phyloP scores from a whole-genome alignment of 129 eudicot species.

The Centrapalus pauciflorus region DNA sequence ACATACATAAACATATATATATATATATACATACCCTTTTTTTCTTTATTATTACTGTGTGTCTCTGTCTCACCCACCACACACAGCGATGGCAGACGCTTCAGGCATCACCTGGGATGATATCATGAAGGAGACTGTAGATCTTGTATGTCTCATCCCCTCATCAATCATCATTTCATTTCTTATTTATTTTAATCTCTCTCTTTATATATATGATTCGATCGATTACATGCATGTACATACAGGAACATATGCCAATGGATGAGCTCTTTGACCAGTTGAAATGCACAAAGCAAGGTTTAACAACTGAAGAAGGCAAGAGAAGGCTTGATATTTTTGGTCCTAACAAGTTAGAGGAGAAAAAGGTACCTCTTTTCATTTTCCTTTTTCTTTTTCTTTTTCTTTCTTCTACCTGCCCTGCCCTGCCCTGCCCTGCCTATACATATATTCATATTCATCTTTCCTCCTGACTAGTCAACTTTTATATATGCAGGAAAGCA shows the following conservation, averaged over 20 bases:
- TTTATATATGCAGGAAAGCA: conserved; percentile 46
- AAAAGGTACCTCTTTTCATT: too few relatives aligned
- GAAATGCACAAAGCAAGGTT: conserved; percentile 54
- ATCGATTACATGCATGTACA: too few relatives aligned
- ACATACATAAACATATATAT: too few relatives aligned
- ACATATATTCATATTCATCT: too few relatives aligned
- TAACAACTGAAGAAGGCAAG: conserved; percentile 52
- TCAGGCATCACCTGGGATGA: conserved; percentile 44
- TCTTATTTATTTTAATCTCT: background rate
- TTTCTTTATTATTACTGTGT: too few relatives aligned
- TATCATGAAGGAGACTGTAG: conserved; percentile 60
- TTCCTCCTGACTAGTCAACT: too few relatives aligned
- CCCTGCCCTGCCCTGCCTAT: too few relatives aligned
- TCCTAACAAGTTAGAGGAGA: conserved; percentile 80
- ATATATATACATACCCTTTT: too few relatives aligned
- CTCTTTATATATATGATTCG: background rate
- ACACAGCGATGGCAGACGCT: conserved; percentile 28
- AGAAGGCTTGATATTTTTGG: conserved; percentile 69
- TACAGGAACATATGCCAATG: conserved; percentile 61
- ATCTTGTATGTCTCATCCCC: conserved; percentile 40
- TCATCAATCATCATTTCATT: background rate
- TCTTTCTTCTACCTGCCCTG: too few relatives aligned
- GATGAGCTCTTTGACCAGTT: conserved; percentile 63
- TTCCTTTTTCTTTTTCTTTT: too few relatives aligned
- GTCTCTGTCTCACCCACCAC: too few relatives aligned